These are phyloP conservation scores for Exidia glandulosa DNA, from an alignment of 768 basidiomycete genomes.

Conservation along the genomic window DNA sequence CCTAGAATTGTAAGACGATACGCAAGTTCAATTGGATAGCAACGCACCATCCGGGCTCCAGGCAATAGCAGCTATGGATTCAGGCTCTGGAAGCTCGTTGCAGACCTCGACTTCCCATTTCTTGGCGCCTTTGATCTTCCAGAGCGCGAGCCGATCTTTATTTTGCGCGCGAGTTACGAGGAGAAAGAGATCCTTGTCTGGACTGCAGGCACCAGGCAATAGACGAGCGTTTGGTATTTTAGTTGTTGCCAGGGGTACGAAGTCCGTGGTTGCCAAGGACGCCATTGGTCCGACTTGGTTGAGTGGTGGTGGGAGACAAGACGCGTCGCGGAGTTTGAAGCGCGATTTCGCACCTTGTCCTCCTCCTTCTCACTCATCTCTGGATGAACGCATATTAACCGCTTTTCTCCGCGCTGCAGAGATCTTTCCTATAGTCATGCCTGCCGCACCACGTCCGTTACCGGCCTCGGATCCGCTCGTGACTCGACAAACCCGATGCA, in stretches of 20 bases:
- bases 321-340: no score
- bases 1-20: slow-evolving; percentile 26
- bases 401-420: no score
- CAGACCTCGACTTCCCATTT: slow-evolving; percentile 73
- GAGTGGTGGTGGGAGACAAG: no score
- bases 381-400: no score
- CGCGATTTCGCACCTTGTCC: no score
- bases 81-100: slow-evolving; percentile 27
- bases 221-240: slow-evolving; percentile 28
- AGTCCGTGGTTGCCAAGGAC: no score
- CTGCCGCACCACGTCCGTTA: no score
- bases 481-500: no score
- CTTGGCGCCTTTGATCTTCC: slow-evolving; percentile 66
- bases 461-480: no score
- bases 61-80: slow-evolving; percentile 46
- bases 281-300: no score
- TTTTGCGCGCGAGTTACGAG: slow-evolving; percentile 57
- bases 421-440: no score
- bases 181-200: slow-evolving; percentile 72
- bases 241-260: background rate
- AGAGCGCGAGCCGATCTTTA: slow-evolving; percentile 60
- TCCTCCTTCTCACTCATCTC: no score
- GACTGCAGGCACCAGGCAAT: slow-evolving; percentile 59
- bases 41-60: slow-evolving; percentile 76
- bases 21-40: slow-evolving; percentile 1